These are phyloP conservation scores for Dactylonectria macrodidyma DNA, from an alignment of 2,329 filamentous ascomycete genomes.

Conservation along the genomic window DNA sequence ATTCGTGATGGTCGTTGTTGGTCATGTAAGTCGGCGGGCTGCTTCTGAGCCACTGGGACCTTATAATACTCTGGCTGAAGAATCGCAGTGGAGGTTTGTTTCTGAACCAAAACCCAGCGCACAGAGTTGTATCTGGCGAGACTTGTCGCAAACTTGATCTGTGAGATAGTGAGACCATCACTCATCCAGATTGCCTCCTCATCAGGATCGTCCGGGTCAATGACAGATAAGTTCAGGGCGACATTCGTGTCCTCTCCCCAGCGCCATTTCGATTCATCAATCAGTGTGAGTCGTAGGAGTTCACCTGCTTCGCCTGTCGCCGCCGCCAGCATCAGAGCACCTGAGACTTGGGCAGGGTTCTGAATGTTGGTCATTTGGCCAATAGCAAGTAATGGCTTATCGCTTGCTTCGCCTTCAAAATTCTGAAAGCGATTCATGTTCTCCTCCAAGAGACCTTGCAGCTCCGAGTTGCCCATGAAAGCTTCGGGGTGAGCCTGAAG, in stretches of 20 bases:
- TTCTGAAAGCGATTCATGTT: constrained; percentile 52
- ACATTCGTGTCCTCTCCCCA: constrained; percentile 65
- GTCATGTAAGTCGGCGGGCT: constrained; percentile 14
- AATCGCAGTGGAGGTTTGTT: constrained; percentile 65
- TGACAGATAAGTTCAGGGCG: constrained; percentile 62
- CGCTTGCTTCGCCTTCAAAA: constrained; percentile 43
- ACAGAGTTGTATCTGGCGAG: constrained; percentile 54
- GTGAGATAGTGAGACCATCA: constrained; percentile 64
- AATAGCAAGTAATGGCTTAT: constrained; percentile 63
- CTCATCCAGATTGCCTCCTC: constrained; percentile 69
- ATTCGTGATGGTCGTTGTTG: constrained; percentile 64
- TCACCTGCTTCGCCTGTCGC: constrained; percentile 72
- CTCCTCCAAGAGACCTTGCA: constrained; percentile 54
- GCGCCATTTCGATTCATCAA: constrained; percentile 67
- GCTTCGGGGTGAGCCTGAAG: constrained; percentile 66
- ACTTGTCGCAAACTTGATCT: constrained; percentile 65
- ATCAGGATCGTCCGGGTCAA: constrained; percentile 60
- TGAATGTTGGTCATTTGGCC: constrained; percentile 67
- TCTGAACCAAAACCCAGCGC: constrained; percentile 70
- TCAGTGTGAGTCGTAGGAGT: constrained; percentile 67
- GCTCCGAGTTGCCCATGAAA: constrained; percentile 55
- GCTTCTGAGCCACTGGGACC: constrained; percentile 50
- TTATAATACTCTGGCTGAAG: constrained; percentile 65
- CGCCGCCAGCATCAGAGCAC: constrained; percentile 60
- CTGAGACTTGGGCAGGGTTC: constrained; percentile 41